phyloP scores from a whole-genome alignment of 306 rosid species.

The Sindora glabra region DNA sequence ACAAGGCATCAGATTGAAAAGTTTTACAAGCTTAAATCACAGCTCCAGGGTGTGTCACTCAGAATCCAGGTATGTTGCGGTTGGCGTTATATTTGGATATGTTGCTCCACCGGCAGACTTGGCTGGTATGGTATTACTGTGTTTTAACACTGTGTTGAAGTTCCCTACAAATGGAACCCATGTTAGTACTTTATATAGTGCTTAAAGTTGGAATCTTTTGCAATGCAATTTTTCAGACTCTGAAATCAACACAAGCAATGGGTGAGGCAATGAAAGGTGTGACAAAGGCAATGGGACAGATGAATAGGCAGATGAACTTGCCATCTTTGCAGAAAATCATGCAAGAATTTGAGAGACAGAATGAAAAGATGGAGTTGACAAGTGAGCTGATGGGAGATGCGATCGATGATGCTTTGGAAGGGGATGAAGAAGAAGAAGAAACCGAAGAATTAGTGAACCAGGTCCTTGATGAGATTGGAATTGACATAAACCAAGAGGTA shows the following conservation, averaged over 20 bases:
- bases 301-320: slow-evolving; percentile 95
- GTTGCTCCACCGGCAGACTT: neutral
- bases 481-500: slow-evolving; percentile 87
- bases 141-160: neutral
- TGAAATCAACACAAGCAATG: slow-evolving; percentile 96
- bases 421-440: slow-evolving; percentile 96
- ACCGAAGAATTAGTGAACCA: slow-evolving; percentile 85
- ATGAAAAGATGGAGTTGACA: slow-evolving; percentile 81
- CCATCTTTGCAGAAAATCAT: slow-evolving; percentile 86
- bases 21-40: slow-evolving; percentile 95
- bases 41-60: slow-evolving; percentile 97
- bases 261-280: slow-evolving; percentile 99
- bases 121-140: neutral
- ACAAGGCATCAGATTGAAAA: slow-evolving; percentile 96
- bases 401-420: slow-evolving; percentile 93
- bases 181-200: neutral
- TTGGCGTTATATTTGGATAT: neutral
- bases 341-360: slow-evolving; percentile 94
- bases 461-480: slow-evolving; percentile 94
- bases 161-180: neutral
- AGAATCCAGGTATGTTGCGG: slow-evolving; percentile 71
- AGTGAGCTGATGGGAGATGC: slow-evolving; percentile 96
- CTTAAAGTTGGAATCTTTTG: slow-evolving; percentile 8
- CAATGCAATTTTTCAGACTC: slow-evolving; percentile 37
- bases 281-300: slow-evolving; percentile 98